Percentiles rank a stretch among this genome's conserved stretches.
These are phyloP conservation scores for Trichophyton simii DNA, from an alignment of 2,329 filamentous ascomycete genomes.

Conservation along the genomic window DNA sequence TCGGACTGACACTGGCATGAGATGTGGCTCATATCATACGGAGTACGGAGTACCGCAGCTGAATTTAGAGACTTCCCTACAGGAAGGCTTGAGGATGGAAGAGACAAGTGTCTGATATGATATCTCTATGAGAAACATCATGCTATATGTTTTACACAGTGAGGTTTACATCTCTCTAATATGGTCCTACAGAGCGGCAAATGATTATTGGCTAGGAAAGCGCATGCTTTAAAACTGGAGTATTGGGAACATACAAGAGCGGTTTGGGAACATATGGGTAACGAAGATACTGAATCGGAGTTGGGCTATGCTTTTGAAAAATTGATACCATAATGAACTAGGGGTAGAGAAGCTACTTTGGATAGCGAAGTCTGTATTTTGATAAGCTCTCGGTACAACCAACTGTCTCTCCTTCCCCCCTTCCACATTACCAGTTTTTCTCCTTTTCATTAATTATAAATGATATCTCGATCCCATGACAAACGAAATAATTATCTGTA, in stretches of 20 bases:
- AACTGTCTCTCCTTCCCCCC: background rate
- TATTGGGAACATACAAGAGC: constrained; percentile 12
- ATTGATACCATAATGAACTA: constrained; percentile 6
- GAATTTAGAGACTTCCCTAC: constrained; percentile 6
- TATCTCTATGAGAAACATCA: constrained; percentile 8
- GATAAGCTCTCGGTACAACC: background rate
- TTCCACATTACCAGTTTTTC: background rate
- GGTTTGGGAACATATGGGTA: constrained; percentile 6
- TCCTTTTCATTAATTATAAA: background rate
- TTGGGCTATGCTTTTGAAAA: constrained; percentile 9
- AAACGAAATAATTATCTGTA: too few relatives aligned
- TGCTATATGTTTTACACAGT: constrained; percentile 10
- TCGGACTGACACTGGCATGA: background rate
- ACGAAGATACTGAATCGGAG: background rate
- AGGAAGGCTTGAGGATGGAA: background rate
- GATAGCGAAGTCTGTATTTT: background rate
- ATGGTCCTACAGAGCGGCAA: too few relatives aligned
- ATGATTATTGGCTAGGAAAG: background rate
- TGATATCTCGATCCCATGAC: too few relatives aligned
- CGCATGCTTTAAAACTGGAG: constrained; percentile 11
- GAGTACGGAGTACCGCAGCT: background rate
- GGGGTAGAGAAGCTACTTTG: constrained; percentile 7
- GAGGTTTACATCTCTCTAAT: constrained; percentile 2
- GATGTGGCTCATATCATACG: constrained; percentile 7
- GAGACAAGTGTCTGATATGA: background rate